Conservation (phyloP, 2,329 filamentous ascomycete genomes). For the Cladosporium sp. region DNA sequence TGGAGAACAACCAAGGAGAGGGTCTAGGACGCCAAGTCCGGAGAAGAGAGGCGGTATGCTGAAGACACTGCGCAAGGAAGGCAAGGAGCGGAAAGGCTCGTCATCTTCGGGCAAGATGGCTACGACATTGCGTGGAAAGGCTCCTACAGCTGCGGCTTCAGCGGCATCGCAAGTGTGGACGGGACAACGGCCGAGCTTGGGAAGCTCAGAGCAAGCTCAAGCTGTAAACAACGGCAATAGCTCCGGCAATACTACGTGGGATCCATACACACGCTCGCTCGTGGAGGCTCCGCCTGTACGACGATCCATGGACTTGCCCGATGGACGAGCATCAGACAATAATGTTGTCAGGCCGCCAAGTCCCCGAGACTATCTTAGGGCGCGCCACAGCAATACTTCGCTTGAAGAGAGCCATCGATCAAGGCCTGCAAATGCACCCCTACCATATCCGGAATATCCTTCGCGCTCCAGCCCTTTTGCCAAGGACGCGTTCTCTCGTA, state of each 20-base stretch:
- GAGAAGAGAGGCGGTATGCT: constrained; percentile 58
- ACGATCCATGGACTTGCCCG: constrained; percentile 2
- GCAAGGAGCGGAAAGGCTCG: constrained; percentile 24
- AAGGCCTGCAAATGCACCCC: constrained; percentile 12
- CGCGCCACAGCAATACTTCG: constrained; percentile 17
- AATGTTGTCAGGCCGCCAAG: constrained; percentile 26
- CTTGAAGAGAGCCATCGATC: constrained; percentile 17
- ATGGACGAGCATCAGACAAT: constrained; percentile 23
- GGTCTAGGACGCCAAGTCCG: constrained; percentile 57
- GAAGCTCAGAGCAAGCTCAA: constrained; percentile 14
- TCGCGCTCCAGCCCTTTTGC: constrained; percentile 21
- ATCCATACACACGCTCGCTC: constrained; percentile 31
- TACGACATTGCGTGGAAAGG: constrained; percentile 39
- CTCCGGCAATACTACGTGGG: constrained; percentile 20
- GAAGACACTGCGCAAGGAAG: constrained; percentile 28
- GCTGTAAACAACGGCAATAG: neutral
- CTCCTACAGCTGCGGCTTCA: constrained; percentile 55
- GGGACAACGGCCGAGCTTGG: constrained; percentile 22
- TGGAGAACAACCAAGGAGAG: constrained; percentile 33
- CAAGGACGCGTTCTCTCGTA: constrained; percentile 22
- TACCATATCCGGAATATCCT: constrained; percentile 31
- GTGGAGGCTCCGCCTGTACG: constrained; percentile 21
- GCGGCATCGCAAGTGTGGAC: constrained; percentile 62
- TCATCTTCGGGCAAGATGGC: constrained; percentile 44
- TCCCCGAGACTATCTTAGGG: constrained; percentile 25